phyloP scores from a whole-genome alignment of 2,329 filamentous ascomycete species.

The Exserohilum turcica region DNA sequence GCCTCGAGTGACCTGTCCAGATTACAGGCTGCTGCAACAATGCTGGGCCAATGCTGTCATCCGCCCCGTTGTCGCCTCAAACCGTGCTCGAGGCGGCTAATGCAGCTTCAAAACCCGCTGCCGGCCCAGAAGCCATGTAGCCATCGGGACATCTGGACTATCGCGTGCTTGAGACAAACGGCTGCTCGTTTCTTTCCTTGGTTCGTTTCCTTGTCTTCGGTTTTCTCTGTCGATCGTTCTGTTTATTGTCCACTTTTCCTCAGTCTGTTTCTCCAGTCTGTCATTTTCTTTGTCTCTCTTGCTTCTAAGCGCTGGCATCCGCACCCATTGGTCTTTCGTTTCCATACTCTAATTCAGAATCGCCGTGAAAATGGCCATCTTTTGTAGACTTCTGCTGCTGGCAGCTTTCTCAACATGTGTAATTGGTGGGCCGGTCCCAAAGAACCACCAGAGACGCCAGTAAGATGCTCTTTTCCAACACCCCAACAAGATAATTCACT shows the following conservation, averaged over 20 bases:
- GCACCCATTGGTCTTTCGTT: constrained; percentile 15
- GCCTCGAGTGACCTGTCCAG: constrained; percentile 30
- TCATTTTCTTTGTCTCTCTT: constrained; percentile 11
- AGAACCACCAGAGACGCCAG: constrained; percentile 32
- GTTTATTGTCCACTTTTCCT: constrained; percentile 34
- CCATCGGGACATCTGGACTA: constrained; percentile 33
- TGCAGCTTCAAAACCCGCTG: constrained; percentile 45
- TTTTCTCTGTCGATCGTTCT: constrained; percentile 40
- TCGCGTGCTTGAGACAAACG: constrained; percentile 34
- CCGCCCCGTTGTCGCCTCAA: constrained; percentile 40
- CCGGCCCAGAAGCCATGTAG: constrained; percentile 33
- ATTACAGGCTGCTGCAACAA: constrained; percentile 28
- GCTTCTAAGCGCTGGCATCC: constrained; percentile 13
- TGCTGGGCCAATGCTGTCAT: constrained; percentile 41
- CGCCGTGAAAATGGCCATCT: constrained; percentile 35
- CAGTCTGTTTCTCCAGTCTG: constrained; percentile 25
- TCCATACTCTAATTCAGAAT: constrained; percentile 26
- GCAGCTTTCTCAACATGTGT: constrained; percentile 40
- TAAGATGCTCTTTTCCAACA: constrained; percentile 21
- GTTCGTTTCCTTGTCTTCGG: constrained; percentile 27
- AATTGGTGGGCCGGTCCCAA: constrained; percentile 44
- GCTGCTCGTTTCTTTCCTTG: constrained; percentile 26
- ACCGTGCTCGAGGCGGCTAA: constrained; percentile 47
- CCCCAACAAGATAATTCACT: constrained; percentile 6
- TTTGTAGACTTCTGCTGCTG: constrained; percentile 42